Conservation (phyloP, 2,329 filamentous ascomycete species). For the Lachnellula willkommii region DNA sequence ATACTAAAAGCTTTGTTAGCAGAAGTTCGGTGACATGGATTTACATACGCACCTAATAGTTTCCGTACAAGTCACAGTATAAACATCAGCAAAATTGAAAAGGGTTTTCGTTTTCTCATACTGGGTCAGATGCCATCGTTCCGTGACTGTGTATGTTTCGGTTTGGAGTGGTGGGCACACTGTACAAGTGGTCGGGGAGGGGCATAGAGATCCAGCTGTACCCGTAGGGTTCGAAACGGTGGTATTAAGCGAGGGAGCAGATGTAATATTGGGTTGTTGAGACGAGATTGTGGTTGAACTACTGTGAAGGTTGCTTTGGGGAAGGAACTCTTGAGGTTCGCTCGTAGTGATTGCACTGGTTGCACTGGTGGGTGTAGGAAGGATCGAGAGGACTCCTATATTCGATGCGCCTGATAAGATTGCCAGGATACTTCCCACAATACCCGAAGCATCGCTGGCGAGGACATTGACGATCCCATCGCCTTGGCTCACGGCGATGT, state of each 20-base stretch:
- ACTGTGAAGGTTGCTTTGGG: not conserved
- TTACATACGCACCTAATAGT: slow-evolving; percentile 15
- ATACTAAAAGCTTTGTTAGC: slow-evolving; percentile 1
- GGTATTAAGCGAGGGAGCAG: not conserved
- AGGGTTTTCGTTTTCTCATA: slow-evolving; percentile 20
- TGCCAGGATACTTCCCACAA: slow-evolving; percentile 14
- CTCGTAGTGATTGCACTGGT: not conserved
- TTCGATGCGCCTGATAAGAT: slow-evolving; percentile 6
- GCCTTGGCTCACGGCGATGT: slow-evolving; percentile 7
- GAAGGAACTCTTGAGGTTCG: slow-evolving; percentile 4
- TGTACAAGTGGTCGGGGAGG: slow-evolving; percentile 1
- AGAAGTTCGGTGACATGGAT: not conserved
- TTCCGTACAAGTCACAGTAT: slow-evolving; percentile 22
- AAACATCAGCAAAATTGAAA: slow-evolving; percentile 18
- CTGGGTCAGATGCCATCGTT: slow-evolving; percentile 24
- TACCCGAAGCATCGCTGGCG: slow-evolving; percentile 10
- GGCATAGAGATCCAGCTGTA: not conserved
- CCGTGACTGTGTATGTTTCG: slow-evolving; percentile 20
- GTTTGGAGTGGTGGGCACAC: slow-evolving; percentile 15
- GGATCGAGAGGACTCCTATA: slow-evolving; percentile 8
- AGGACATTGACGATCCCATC: slow-evolving; percentile 8
- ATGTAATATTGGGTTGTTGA: slow-evolving; percentile 3
- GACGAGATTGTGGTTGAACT: not conserved
- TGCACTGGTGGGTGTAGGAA: not conserved
- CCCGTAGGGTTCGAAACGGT: not conserved